phyloP scores from a whole-genome alignment of 257 asterid species.

The Jacaranda copaia region DNA sequence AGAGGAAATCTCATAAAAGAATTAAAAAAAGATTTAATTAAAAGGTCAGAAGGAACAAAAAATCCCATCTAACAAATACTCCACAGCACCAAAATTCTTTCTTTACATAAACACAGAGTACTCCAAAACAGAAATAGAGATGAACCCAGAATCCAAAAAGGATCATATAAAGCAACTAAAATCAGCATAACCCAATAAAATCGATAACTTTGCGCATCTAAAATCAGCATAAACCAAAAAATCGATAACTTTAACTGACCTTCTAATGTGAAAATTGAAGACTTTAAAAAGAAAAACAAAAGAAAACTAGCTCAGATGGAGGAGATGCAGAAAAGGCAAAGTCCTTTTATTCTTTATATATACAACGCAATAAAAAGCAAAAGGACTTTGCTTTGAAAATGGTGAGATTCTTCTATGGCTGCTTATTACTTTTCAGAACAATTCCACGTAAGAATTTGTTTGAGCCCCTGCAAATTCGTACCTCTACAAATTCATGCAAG shows the following conservation, averaged over 20 bases:
- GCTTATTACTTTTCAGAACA: neutral
- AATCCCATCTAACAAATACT: constrained; percentile 25
- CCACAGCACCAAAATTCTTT: neutral
- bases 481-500: neutral
- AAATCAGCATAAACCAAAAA: constrained; percentile 4
- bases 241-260: constrained; percentile 28
- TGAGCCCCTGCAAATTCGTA: constrained; percentile 5
- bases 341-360: neutral
- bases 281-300: neutral
- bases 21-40: neutral
- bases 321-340: constrained; percentile 15
- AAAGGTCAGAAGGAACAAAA: neutral
- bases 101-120: neutral
- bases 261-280: constrained; percentile 18
- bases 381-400: constrained; percentile 31
- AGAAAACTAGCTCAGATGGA: constrained; percentile 1
- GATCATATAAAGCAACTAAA: constrained; percentile 18
- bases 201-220: neutral
- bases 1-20: neutral
- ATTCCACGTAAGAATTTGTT: neutral
- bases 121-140: neutral
- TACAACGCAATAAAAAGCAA: constrained; percentile 30
- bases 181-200: neutral
- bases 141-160: constrained; percentile 18
- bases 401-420: constrained; percentile 43